Evolutionary conservation across 2,329 filamentous ascomycete genomes (phyloP), one percentile per base, ranked within the genome.

Genomic region (Colletotrichum neosansevieriae): DNA sequence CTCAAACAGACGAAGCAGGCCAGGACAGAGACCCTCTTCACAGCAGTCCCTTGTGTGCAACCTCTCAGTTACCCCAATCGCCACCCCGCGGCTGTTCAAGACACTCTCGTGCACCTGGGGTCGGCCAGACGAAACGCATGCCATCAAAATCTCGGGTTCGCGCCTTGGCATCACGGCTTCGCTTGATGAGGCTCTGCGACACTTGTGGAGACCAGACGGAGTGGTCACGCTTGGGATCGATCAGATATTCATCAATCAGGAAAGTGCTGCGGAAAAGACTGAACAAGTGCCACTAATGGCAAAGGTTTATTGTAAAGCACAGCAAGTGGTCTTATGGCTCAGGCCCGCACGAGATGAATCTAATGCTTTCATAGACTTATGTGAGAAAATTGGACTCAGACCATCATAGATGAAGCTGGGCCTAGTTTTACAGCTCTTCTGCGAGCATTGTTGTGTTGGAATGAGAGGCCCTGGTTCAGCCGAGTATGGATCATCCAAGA

Each of bases 211-310:
- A 13, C 19, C 44, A n/a, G 38, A 56, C 12, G 57, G 58, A 40
- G 21, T 32, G 36, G 45, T 70, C n/a, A 64, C 45, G 34, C 72
- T 81, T 6, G 81, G 79, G 79, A 76, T 80, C 3, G 80, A 81
- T 42, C 79, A 81, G 71, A 72, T 81, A 47, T 82, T 80, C 70
- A 80, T 82, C 63, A 80, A 82, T 63, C 80, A 81, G 65, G 73
- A 74, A 3, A 76, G 81, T 50, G 71, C 77, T 15, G 69, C 64
- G 3, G 79, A 81, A 68, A 75, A 78, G 45, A 76, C 75, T 56
- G 72, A 72, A 6, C 79, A 82, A 73, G 78, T 82, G n/a, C 71
- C 71, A 36, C 63, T 81, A 15, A 82, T 81, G 80, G 77, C 79
- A 51, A 71, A 73, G 10, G 76, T 81, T 9, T 81, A 79, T 63